phyloP scores from a whole-genome alignment of 129 eudicot species.

The Solidago caesia region DNA sequence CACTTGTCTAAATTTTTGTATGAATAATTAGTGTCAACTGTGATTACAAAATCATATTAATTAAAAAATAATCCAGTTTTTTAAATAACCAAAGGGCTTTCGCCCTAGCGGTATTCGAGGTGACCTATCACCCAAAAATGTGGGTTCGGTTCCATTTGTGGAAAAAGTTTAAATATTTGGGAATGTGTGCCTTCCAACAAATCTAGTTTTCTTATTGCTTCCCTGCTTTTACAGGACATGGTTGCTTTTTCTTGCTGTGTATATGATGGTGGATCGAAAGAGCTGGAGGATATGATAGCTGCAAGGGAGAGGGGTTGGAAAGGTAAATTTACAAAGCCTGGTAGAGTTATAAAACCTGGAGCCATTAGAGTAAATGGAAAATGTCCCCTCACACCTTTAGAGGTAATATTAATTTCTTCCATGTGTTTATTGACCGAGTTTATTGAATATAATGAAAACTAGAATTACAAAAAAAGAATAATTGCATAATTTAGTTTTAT shows the following conservation, averaged over 20 bases:
- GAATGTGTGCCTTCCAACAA: too few species aligned
- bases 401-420: constrained; percentile 45
- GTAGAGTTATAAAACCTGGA: constrained; percentile 84
- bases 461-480: not conserved
- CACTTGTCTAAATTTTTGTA: too few species aligned
- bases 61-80: not conserved
- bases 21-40: not conserved
- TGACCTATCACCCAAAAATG: not conserved
- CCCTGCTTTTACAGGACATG: constrained; percentile 63
- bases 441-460: not conserved
- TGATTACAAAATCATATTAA: not conserved
- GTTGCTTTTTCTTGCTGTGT: constrained; percentile 98
- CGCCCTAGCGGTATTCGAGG: not conserved
- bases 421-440: not conserved
- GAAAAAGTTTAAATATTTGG: too few species aligned
- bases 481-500: not conserved
- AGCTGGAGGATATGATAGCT: constrained; percentile 85
- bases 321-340: constrained; percentile 93
- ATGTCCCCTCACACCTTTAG: constrained; percentile 94
- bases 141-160: not conserved
- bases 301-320: constrained; percentile 99
- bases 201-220: not conserved
- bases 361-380: constrained; percentile 86
- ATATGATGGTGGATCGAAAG: constrained; percentile 86
- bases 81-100: not conserved